These are phyloP conservation scores for Pleurotus sapidus DNA, from an alignment of 768 basidiomycete species.

Conservation along the genomic window DNA sequence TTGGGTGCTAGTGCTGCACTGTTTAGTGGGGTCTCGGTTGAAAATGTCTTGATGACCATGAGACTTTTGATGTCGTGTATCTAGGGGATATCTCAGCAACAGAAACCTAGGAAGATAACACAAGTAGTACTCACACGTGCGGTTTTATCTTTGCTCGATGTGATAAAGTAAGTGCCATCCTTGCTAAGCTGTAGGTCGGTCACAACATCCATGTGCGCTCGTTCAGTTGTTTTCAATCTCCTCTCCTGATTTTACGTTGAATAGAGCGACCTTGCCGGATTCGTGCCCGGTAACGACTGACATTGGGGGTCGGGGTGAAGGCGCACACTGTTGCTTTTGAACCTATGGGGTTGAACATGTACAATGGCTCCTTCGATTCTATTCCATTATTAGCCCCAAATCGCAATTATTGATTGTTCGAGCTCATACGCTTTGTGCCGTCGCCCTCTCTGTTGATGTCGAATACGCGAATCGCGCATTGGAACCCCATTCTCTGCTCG, in stretches of 20 bases:
- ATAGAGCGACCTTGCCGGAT: slow-evolving; percentile 91
- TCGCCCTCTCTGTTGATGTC: slow-evolving; percentile 81
- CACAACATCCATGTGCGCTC: slow-evolving; percentile 82
- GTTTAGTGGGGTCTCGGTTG: slow-evolving; percentile 94
- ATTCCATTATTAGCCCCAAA: slow-evolving; percentile 7
- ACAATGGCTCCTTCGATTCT: slow-evolving; percentile 76
- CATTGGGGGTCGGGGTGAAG: slow-evolving; percentile 73
- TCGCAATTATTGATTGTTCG: not conserved
- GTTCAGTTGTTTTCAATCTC: slow-evolving; percentile 81
- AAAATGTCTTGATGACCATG: slow-evolving; percentile 88
- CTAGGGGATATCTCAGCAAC: slow-evolving; percentile 26
- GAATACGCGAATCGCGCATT: slow-evolving; percentile 90
- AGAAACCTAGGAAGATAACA: not conserved
- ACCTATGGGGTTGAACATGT: slow-evolving; percentile 85
- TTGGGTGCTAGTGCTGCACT: slow-evolving; percentile 84
- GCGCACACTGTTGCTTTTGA: slow-evolving; percentile 97
- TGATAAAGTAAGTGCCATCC: slow-evolving; percentile 93
- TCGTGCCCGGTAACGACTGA: slow-evolving; percentile 95
- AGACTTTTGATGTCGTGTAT: slow-evolving; percentile 89
- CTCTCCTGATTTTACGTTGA: slow-evolving; percentile 84
- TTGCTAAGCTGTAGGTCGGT: slow-evolving; percentile 91
- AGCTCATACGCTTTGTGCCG: slow-evolving; percentile 70
- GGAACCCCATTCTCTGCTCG: slow-evolving; percentile 94
- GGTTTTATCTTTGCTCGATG: slow-evolving; percentile 95
- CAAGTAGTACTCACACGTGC: slow-evolving; percentile 63